Evolutionary conservation across 2,329 filamentous ascomycete species (phyloP), one percentile per base, ranked within the genome.

Genomic region (Didymella segeticola): DNA sequence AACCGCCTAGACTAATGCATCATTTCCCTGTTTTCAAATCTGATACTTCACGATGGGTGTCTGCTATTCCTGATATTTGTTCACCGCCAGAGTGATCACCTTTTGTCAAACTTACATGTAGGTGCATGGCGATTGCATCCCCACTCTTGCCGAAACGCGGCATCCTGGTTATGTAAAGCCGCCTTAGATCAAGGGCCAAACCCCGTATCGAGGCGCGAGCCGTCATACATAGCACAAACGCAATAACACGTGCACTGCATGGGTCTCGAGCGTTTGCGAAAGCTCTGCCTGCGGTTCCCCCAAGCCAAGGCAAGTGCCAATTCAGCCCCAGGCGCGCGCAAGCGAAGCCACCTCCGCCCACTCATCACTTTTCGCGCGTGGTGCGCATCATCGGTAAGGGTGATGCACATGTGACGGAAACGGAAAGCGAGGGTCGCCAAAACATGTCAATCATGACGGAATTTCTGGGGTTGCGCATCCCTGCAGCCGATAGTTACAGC

Each of bases 181-280:
- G 19, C 47, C 27, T 17, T 42, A 42, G 38, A 8, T 23, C 33
- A 8, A 30, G 33, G 33, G 20, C 41, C 33, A 48, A 45, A 31
- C 26, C 39, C 31, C 51, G 51, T 43, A 43, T 33, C 45, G 51
- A 54, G 51, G 43, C 37, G 25, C 12, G 6, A 31, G 25, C 37
- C 27, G 45, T 48, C 26, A 31, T 25, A 20, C n/a, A n/a, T n/a
- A n/a, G n/a, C n/a, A n/a, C 31, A 20, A 38, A 31, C 45, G 10
- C 17, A 26, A 30, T 11, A 15, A 6, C 25, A 47, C 43, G 37
- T 43, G 43, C 29, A 29, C 26, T 12, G 20, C 14, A 15, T 12
- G n/a, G 11, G 38, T 39, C 33, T 45, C 26, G 39, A 5, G 27
- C 25, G 29, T 15, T 19, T 5, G 25, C 14, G 23, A 37, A 37